A percentile compares a stretch with the other conserved stretches of the same genome.
These are phyloP conservation scores for Leavenworthia alabamica DNA, from an alignment of 345 rosid species.

Conservation along the genomic window DNA sequence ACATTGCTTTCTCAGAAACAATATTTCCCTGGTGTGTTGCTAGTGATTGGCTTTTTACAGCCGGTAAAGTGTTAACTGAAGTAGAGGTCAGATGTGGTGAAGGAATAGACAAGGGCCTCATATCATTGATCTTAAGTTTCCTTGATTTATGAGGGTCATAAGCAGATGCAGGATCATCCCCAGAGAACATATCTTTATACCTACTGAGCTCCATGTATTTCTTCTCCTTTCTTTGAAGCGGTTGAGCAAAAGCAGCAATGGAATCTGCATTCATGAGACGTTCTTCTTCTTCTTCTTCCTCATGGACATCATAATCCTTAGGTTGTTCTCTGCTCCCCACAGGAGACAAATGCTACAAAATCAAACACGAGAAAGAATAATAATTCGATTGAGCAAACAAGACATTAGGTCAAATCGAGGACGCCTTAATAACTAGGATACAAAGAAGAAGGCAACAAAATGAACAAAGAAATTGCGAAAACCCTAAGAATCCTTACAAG, in stretches of 20 bases:
- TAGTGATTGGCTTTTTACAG: conserved; percentile 12
- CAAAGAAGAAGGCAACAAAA: not conserved
- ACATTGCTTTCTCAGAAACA: conserved; percentile 19
- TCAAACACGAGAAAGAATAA: not conserved
- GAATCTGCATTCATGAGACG: conserved; percentile 30
- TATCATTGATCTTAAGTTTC: conserved; percentile 18
- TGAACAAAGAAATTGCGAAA: not conserved
- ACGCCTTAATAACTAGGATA: not conserved
- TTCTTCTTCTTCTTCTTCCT: conserved; percentile 33
- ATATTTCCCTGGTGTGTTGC: conserved; percentile 17
- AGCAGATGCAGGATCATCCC: conserved; percentile 20
- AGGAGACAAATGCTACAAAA: conserved; percentile 61
- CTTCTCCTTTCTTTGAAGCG: conserved; percentile 66
- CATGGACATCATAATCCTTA: conserved; percentile 11
- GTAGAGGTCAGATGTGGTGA: conserved; percentile 3
- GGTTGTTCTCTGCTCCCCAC: conserved; percentile 11
- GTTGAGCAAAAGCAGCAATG: conserved; percentile 53
- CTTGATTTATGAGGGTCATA: not conserved
- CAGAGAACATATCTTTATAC: conserved; percentile 43
- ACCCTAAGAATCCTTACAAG: conserved; percentile 39
- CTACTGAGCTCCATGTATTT: conserved; percentile 42
- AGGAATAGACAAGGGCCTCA: not conserved
- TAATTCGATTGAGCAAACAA: not conserved
- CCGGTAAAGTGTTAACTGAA: conserved; percentile 25
- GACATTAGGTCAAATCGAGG: not conserved